A percentile compares a stretch with the other conserved stretches of the same genome.
These are phyloP conservation scores for Cardamine resedifolia DNA, from an alignment of 345 rosid species.

Conservation along the genomic window DNA sequence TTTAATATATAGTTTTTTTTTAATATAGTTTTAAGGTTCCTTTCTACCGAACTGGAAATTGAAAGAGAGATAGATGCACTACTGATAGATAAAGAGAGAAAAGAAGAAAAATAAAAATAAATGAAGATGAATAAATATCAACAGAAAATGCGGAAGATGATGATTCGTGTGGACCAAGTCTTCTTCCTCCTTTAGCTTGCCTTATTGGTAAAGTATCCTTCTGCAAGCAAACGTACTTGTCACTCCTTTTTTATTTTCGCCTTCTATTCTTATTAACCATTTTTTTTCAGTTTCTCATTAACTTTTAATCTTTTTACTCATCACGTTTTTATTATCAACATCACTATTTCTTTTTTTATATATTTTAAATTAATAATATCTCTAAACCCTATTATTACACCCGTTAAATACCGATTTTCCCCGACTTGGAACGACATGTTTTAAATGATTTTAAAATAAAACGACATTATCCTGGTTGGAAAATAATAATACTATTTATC, in stretches of 20 bases:
- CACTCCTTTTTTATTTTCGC: conserved; percentile 31
- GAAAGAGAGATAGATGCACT: not conserved
- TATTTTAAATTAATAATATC: not conserved
- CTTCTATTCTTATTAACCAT: not conserved
- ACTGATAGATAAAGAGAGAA: not conserved
- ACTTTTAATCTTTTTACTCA: not conserved
- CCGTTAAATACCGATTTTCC: not conserved
- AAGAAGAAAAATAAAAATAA: not conserved
- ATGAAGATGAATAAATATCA: not conserved
- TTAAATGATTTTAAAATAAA: not conserved
- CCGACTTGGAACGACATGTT: not conserved
- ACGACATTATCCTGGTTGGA: not conserved
- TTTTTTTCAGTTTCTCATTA: not conserved
- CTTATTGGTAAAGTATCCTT: conserved; percentile 43
- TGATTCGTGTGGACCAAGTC: conserved; percentile 46
- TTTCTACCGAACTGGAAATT: not conserved
- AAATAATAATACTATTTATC: not conserved
- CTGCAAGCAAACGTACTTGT: conserved; percentile 36
- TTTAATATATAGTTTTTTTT: not conserved
- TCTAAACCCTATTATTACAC: not conserved
- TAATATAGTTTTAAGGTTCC: not conserved
- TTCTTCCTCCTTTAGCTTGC: conserved; percentile 38
- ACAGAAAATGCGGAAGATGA: conserved; percentile 21
- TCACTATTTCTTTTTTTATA: conserved; percentile 3
- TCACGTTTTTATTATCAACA: conserved; percentile 10